Percentiles rank a stretch among this genome's conserved stretches.
Conservation (phyloP, 371 early-diverging fungal genomes). For the Batkoa obscura region DNA sequence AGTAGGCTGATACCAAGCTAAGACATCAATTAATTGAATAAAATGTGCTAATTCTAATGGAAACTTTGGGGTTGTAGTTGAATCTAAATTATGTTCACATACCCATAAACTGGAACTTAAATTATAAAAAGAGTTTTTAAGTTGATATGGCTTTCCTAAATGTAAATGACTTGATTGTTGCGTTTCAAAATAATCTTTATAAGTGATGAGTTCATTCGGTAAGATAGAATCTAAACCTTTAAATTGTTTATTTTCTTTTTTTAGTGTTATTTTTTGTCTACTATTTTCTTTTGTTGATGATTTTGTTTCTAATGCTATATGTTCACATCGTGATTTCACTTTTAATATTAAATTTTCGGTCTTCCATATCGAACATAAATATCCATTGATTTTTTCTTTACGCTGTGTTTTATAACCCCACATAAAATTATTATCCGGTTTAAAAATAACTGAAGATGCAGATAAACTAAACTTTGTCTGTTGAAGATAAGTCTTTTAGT, state of each 20-base stretch:
- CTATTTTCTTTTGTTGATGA: neutral
- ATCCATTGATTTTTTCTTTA: no score
- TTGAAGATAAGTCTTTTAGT: no score
- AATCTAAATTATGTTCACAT: neutral
- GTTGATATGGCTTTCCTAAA: slow-evolving; percentile 13
- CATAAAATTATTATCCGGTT: no score
- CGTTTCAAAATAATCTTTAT: slow-evolving; percentile 14
- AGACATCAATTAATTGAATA: neutral
- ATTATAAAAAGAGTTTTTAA: slow-evolving; percentile 12
- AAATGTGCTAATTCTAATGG: neutral
- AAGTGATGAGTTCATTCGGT: slow-evolving; percentile 10
- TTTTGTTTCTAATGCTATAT: slow-evolving; percentile 10
- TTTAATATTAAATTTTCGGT: slow-evolving; percentile 15
- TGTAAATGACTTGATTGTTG: slow-evolving; percentile 12
- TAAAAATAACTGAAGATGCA: no score
- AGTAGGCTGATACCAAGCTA: slow-evolving; percentile 3
- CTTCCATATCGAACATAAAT: slow-evolving; percentile 17
- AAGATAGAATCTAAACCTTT: slow-evolving; percentile 11
- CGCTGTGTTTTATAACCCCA: no score
- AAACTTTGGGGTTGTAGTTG: neutral
- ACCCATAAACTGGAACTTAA: slow-evolving; percentile 17
- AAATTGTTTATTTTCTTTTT: neutral
- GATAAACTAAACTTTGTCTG: no score
- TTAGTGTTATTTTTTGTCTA: neutral
- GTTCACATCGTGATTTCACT: slow-evolving; percentile 14